Percentiles rank a stretch among this genome's conserved stretches.
Conservation (phyloP, 164 flowering plant genomes). For the Dillenia suffruticosa region DNA sequence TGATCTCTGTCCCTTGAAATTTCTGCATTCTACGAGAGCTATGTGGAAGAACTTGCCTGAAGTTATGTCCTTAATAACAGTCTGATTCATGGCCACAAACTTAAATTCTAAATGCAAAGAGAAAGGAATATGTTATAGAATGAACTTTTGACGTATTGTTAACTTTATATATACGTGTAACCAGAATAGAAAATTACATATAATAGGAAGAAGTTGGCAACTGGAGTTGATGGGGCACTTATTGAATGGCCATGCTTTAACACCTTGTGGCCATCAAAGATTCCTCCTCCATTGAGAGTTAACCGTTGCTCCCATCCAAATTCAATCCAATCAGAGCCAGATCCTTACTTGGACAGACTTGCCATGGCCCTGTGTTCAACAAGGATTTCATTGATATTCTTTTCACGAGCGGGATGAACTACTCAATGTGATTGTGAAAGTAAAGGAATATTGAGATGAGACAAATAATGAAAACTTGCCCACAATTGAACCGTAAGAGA, state of each 20-base stretch:
- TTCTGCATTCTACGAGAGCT: slow-evolving; percentile 38
- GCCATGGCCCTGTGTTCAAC: slow-evolving; percentile 29
- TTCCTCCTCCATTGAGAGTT: slow-evolving; percentile 57
- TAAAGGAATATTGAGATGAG: too few species aligned
- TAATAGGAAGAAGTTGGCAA: slow-evolving; percentile 53
- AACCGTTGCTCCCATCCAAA: slow-evolving; percentile 45
- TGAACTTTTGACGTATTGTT: background rate
- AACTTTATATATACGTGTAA: background rate
- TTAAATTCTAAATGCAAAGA: slow-evolving; percentile 43
- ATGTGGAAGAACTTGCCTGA: slow-evolving; percentile 71
- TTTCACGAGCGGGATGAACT: background rate
- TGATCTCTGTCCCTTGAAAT: slow-evolving; percentile 32
- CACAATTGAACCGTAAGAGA: slow-evolving; percentile 30
- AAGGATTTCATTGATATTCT: background rate
- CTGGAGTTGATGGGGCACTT: slow-evolving; percentile 26
- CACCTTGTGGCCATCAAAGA: slow-evolving; percentile 78
- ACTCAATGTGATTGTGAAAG: background rate
- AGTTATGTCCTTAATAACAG: slow-evolving; percentile 35
- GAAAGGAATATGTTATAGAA: background rate
- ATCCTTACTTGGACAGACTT: slow-evolving; percentile 30
- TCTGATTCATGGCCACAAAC: slow-evolving; percentile 41
- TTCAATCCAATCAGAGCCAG: slow-evolving; percentile 45
- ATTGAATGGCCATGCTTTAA: slow-evolving; percentile 56
- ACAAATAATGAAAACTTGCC: slow-evolving; percentile 17
- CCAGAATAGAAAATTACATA: slow-evolving; percentile 14